Evolutionary conservation across 441 rosid species (phyloP).

Genomic region (Sinapis alba): DNA sequence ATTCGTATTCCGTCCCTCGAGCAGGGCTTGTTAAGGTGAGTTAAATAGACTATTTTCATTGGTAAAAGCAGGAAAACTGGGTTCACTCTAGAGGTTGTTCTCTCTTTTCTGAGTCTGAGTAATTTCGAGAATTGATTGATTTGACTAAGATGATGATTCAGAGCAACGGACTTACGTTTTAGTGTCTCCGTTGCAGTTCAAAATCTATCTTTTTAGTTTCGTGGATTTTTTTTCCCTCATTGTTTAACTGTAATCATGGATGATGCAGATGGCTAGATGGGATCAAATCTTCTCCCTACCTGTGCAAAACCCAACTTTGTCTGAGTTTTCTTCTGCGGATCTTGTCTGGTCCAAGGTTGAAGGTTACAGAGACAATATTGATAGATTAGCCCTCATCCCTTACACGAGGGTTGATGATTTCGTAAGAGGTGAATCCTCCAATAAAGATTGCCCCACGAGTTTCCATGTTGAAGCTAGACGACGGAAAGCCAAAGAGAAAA

Average conservation of each 20-base stretch:
- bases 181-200: too few species aligned
- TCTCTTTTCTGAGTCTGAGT: too few species aligned
- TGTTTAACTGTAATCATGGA: not conserved
- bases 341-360: slow-evolving; percentile 92
- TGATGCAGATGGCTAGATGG: slow-evolving; percentile 90
- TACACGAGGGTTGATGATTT: slow-evolving; percentile 91
- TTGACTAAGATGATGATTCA: too few species aligned
- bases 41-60: too few species aligned
- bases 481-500: slow-evolving; percentile 51
- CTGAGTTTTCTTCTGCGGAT: slow-evolving; percentile 77
- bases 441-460: slow-evolving; percentile 79
- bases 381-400: slow-evolving; percentile 87
- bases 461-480: slow-evolving; percentile 96
- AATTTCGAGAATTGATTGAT: too few species aligned
- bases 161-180: too few species aligned
- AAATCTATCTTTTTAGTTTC: too few species aligned
- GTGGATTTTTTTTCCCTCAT: too few species aligned
- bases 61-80: too few species aligned
- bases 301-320: slow-evolving; percentile 76
- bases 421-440: slow-evolving; percentile 83
- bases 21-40: too few species aligned
- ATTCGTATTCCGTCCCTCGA: too few species aligned
- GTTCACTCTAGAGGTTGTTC: too few species aligned
- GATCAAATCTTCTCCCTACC: slow-evolving; percentile 90
- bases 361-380: slow-evolving; percentile 91